Conservation (phyloP, 2,329 filamentous ascomycete genomes). For the Talaromyces pinophilus region DNA sequence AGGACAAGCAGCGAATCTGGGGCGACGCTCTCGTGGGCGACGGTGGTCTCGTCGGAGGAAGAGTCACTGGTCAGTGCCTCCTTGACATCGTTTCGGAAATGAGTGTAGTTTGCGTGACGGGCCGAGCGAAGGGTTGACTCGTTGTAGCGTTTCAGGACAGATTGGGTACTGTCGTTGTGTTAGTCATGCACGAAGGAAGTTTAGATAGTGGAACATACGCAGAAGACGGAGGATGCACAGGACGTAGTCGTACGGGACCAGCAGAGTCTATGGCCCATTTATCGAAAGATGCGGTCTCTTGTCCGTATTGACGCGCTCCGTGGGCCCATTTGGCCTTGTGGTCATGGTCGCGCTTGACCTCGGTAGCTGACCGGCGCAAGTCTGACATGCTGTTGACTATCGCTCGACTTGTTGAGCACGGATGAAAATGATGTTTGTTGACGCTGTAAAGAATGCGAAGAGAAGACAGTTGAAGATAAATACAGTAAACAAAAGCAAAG, state of each 20-base stretch:
- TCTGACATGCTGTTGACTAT: constrained; percentile 36
- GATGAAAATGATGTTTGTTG: not conserved
- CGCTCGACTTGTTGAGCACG: not conserved
- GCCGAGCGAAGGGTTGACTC: constrained; percentile 27
- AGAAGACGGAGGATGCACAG: constrained; percentile 4
- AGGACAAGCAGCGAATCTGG: constrained; percentile 50
- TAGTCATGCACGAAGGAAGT: constrained; percentile 19
- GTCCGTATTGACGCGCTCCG: constrained; percentile 31
- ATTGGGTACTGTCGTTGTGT: constrained; percentile 1
- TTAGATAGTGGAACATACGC: not conserved
- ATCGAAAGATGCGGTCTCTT: not conserved
- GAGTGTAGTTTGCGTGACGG: constrained; percentile 26
- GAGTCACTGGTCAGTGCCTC: constrained; percentile 38
- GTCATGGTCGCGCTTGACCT: constrained; percentile 45
- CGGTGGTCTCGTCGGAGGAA: constrained; percentile 43
- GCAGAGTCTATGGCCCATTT: constrained; percentile 4
- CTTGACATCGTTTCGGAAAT: constrained; percentile 36
- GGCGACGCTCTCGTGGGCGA: constrained; percentile 41
- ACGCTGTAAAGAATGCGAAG: not conserved
- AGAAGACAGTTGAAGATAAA: not conserved
- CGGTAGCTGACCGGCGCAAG: constrained; percentile 56
- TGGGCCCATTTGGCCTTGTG: constrained; percentile 46
- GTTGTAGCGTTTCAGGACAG: constrained; percentile 20
- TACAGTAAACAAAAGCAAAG: not conserved
- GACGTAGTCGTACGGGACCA: constrained; percentile 12